A percentile compares a stretch with the other conserved stretches of the same genome.
Evolutionary conservation across 2,329 filamentous ascomycete species (phyloP).

Genomic region (Akanthomyces muscarius): DNA sequence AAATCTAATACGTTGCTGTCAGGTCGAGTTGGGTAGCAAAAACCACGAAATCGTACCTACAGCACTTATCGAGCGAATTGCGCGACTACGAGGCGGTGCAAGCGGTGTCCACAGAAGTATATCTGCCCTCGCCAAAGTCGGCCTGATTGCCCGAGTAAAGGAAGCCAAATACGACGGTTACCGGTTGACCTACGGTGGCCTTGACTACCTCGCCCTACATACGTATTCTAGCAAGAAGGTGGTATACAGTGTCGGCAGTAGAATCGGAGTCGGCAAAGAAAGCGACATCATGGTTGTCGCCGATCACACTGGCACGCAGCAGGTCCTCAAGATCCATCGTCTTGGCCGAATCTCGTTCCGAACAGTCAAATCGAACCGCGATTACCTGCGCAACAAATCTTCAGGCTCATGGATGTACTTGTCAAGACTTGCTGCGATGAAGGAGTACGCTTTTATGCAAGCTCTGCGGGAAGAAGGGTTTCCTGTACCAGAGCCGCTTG

Average conservation of each 20-base stretch:
- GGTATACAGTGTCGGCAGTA: slow-evolving; percentile 88
- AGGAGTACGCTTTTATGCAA: slow-evolving; percentile 93
- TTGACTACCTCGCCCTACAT: slow-evolving; percentile 96
- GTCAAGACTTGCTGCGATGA: slow-evolving; percentile 84
- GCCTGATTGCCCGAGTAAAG: slow-evolving; percentile 86
- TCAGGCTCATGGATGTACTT: slow-evolving; percentile 98
- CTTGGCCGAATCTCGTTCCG: slow-evolving; percentile 95
- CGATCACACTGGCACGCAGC: slow-evolving; percentile 69
- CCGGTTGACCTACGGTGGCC: slow-evolving; percentile 89
- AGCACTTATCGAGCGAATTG: slow-evolving; percentile 76
- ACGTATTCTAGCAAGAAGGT: slow-evolving; percentile 74
- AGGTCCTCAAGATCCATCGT: slow-evolving; percentile 91
- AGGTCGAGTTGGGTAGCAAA: slow-evolving; percentile 91
- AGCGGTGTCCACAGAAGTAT: slow-evolving; percentile 82
- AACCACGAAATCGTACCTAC: slow-evolving; percentile 98
- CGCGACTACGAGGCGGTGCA: slow-evolving; percentile 72
- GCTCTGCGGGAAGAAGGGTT: slow-evolving; percentile 80
- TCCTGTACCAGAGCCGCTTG: slow-evolving; percentile 80
- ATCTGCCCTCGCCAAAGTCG: slow-evolving; percentile 84
- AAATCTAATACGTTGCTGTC: slow-evolving; percentile 33
- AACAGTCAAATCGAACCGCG: slow-evolving; percentile 90
- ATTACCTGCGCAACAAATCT: slow-evolving; percentile 79
- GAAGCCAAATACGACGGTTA: slow-evolving; percentile 98
- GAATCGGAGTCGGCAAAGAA: slow-evolving; percentile 95
- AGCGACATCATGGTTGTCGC: slow-evolving; percentile 96